Evolutionary conservation across 805 yeast species (phyloP).

Genomic region (Kluyveromyces lactis): DNA sequence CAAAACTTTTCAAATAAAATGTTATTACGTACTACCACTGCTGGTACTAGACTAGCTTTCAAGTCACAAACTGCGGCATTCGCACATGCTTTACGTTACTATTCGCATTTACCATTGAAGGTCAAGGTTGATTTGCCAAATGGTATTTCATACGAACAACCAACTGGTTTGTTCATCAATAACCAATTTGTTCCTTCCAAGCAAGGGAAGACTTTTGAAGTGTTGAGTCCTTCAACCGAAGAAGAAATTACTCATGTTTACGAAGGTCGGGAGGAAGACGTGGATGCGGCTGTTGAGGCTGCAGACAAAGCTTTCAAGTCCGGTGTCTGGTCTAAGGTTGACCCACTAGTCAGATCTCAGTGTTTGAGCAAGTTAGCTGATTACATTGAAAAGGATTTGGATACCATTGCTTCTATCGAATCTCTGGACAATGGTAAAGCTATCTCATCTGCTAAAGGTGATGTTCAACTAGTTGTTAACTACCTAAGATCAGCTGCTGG

Average conservation of each 20-base stretch:
- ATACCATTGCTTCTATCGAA: slow-evolving; percentile 71
- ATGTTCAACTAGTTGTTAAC: slow-evolving; percentile 58
- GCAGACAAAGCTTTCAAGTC: slow-evolving; percentile 70
- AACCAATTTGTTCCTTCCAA: slow-evolving; percentile 62
- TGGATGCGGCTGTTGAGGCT: slow-evolving; percentile 78
- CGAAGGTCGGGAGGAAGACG: slow-evolving; percentile 72
- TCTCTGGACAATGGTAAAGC: slow-evolving; percentile 88
- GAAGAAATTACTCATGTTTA: slow-evolving; percentile 59
- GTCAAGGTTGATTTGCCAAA: slow-evolving; percentile 59
- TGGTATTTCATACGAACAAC: slow-evolving; percentile 67
- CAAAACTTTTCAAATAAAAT: background rate
- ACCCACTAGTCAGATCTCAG: slow-evolving; percentile 60
- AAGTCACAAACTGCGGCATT: slow-evolving; percentile 3
- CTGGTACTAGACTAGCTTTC: slow-evolving; percentile 1
- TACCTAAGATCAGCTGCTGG: slow-evolving; percentile 84
- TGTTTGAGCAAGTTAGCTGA: slow-evolving; percentile 69
- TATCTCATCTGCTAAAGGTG: slow-evolving; percentile 59
- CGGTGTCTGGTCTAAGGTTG: slow-evolving; percentile 68
- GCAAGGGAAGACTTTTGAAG: slow-evolving; percentile 51
- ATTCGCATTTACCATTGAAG: slow-evolving; percentile 33
- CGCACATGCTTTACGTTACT: slow-evolving; percentile 17
- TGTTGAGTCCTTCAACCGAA: slow-evolving; percentile 66
- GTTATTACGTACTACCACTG: slow-evolving; percentile 2
- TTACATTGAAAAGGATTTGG: slow-evolving; percentile 62
- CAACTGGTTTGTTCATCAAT: slow-evolving; percentile 76